These are phyloP conservation scores for Fusarium liriodendri DNA, from an alignment of 2,329 filamentous ascomycete species.

Conservation along the genomic window DNA sequence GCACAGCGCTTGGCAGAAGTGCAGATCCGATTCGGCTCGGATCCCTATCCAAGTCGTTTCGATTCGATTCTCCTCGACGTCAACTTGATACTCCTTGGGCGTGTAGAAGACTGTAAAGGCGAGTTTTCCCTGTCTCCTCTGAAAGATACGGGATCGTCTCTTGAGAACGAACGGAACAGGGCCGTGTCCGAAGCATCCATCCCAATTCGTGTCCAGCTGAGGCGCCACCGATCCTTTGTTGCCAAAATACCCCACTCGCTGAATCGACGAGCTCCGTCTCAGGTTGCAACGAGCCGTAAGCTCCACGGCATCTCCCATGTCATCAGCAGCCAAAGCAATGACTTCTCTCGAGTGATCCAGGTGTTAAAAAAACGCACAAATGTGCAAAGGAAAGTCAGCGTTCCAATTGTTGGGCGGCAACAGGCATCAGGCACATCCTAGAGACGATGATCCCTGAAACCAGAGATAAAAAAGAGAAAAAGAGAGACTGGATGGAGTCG, in stretches of 20 bases:
- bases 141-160: not conserved
- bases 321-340: not conserved
- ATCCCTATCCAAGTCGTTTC: not conserved
- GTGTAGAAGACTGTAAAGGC: not conserved
- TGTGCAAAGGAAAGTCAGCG: not conserved
- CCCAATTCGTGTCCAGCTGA: not conserved
- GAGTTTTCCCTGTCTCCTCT: not conserved
- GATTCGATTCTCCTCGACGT: not conserved
- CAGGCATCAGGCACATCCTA: not conserved
- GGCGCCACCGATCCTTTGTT: slow-evolving; percentile 4
- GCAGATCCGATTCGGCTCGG: slow-evolving; percentile 33
- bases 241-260: not conserved
- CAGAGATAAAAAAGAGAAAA: slow-evolving; percentile 25
- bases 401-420: not conserved
- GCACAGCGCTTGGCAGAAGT: slow-evolving; percentile 33
- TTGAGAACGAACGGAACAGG: not conserved
- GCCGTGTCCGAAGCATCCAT: not conserved
- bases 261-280: not conserved
- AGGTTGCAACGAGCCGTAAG: not conserved
- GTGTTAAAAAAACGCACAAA: not conserved
- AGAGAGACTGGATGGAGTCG: slow-evolving; percentile 19
- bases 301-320: not conserved
- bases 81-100: not conserved
- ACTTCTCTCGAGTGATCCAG: not conserved
- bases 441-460: slow-evolving; percentile 8